Percentiles rank a stretch among this genome's conserved stretches.
Evolutionary conservation across 805 yeast genomes (phyloP).

Genomic region (Metschnikowia cubensis): DNA sequence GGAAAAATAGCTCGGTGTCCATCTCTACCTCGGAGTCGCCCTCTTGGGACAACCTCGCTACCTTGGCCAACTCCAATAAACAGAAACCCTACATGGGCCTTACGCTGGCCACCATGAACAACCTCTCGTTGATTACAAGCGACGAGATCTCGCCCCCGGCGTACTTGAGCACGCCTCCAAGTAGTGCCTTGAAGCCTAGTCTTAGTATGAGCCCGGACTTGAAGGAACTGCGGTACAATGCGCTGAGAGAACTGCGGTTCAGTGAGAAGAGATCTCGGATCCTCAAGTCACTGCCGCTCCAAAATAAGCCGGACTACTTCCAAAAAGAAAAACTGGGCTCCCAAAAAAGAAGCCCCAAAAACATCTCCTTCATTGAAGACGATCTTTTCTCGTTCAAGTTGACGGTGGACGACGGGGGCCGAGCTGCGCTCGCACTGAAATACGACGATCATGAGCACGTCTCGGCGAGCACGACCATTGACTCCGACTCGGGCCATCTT

Average conservation of each 20-base stretch:
- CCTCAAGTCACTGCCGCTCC: constrained; percentile 11
- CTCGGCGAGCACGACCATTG: neutral
- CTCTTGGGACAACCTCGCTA: constrained; percentile 2
- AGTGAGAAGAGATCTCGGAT: neutral
- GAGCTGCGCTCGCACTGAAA: constrained; percentile 30
- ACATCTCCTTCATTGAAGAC: constrained; percentile 3
- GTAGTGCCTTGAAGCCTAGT: constrained; percentile 18
- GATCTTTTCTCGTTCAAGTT: constrained; percentile 29
- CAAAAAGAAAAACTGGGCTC: neutral
- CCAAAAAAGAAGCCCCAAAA: neutral
- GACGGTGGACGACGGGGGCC: constrained; percentile 40
- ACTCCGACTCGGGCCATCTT: neutral
- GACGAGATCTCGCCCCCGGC: constrained; percentile 9
- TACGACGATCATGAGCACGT: neutral
- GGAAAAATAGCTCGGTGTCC: constrained; percentile 1
- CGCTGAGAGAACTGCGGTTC: neutral
- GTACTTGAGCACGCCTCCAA: constrained; percentile 14
- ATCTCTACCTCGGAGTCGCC: constrained; percentile 1
- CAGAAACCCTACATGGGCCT: neutral
- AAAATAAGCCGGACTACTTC: neutral
- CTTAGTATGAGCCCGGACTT: constrained; percentile 3
- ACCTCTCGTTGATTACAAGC: constrained; percentile 30
- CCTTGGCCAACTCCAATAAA: neutral
- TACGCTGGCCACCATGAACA: constrained; percentile 26
- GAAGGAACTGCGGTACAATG: neutral